Conservation (phyloP, 805 yeast species). For the Wickerhamiella kurtzmanii region DNA sequence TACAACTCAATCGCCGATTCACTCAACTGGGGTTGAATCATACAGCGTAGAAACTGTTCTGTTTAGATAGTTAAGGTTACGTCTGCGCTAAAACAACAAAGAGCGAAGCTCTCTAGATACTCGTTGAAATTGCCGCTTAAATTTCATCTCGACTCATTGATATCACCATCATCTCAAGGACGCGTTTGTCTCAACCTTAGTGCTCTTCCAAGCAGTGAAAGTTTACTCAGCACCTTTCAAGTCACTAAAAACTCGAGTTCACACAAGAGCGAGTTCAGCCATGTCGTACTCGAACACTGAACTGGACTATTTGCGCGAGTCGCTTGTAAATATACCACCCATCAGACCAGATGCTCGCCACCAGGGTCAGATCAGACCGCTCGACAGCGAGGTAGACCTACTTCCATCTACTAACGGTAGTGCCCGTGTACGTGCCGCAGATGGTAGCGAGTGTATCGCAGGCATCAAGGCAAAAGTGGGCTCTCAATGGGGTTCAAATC, state of each 20-base stretch:
- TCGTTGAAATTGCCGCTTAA: no score
- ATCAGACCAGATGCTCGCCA: slow-evolving; percentile 79
- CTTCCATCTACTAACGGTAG: slow-evolving; percentile 87
- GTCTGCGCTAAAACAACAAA: no score
- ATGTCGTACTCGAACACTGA: slow-evolving; percentile 29
- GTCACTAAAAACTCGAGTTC: neutral
- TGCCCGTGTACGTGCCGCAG: slow-evolving; percentile 69
- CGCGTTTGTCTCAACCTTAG: no score
- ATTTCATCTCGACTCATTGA: no score
- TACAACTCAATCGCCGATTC: no score
- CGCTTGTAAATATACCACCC: slow-evolving; percentile 45
- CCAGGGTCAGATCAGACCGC: slow-evolving; percentile 64
- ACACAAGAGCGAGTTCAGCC: no score
- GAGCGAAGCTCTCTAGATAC: no score
- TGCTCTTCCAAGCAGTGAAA: no score
- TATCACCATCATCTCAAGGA: no score
- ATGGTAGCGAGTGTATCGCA: slow-evolving; percentile 87
- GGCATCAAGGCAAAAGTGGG: slow-evolving; percentile 74
- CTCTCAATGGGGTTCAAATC: slow-evolving; percentile 24
- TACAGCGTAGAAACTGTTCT: no score
- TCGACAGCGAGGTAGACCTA: slow-evolving; percentile 69
- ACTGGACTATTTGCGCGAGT: slow-evolving; percentile 53
- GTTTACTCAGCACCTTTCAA: neutral
- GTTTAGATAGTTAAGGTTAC: no score
- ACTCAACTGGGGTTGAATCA: no score